Percentiles rank a stretch among this genome's conserved stretches.
phyloP scores from a whole-genome alignment of 202 grass and related monocot species.

The Saccharum hybrid region DNA sequence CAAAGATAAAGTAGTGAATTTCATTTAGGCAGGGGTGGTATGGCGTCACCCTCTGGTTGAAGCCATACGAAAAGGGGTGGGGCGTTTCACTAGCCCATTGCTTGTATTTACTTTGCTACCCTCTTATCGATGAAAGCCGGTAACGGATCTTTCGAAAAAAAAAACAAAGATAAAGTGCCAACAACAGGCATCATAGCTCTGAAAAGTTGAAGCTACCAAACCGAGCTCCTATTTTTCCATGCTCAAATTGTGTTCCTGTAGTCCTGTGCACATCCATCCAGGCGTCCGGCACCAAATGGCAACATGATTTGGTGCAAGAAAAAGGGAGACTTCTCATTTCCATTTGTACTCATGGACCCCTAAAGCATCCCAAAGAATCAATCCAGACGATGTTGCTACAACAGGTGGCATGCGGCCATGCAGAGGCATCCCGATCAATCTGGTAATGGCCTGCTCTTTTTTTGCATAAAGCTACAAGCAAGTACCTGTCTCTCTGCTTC shows the following conservation, averaged over 20 bases:
- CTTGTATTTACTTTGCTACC: no score
- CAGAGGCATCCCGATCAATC: slow-evolving; percentile 17
- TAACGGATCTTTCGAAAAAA: no score
- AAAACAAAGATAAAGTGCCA: not conserved
- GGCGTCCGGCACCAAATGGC: not conserved
- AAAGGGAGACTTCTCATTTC: slow-evolving; percentile 22
- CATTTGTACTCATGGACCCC: slow-evolving; percentile 28
- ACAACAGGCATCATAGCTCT: not conserved
- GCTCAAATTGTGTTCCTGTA: no score
- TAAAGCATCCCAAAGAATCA: slow-evolving; percentile 5
- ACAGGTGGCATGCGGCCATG: slow-evolving; percentile 29
- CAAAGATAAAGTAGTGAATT: not conserved
- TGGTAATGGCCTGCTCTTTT: slow-evolving; percentile 26
- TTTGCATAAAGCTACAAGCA: slow-evolving; percentile 36
- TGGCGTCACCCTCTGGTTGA: no score
- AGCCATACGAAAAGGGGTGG: no score
- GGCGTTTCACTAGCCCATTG: no score
- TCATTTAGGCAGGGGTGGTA: no score
- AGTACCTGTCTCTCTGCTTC: not conserved
- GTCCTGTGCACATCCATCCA: not conserved
- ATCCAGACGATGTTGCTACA: slow-evolving; percentile 31
- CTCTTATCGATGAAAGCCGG: no score
- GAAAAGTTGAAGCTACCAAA: slow-evolving; percentile 27
- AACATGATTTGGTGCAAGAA: slow-evolving; percentile 31
- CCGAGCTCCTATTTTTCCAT: slow-evolving; percentile 16